Evolutionary conservation across 2,329 filamentous ascomycete genomes (phyloP), one percentile per base, ranked within the genome.

Genomic region (Aspergillus candidus): DNA sequence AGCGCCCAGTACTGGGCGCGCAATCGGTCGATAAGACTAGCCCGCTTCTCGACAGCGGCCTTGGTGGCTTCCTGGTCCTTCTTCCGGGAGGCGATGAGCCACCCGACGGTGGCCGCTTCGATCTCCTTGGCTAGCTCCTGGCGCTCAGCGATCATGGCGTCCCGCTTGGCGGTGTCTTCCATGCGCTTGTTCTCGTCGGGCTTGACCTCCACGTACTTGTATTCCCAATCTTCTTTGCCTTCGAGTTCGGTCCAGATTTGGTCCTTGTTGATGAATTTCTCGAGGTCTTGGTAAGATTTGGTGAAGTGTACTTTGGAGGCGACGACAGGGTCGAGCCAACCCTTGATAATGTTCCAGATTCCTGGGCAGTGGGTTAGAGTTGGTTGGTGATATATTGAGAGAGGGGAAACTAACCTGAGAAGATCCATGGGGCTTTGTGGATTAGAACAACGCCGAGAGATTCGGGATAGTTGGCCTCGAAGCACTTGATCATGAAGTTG

Each of bases 401-500:
- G 22, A 32, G 34, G 14, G 15, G 14, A 29, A 13, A 67, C 74
- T 43, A 67, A 84, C 87, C 84, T 73, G 94, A 90, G 72, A 98
- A 98, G 36, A 98, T 73, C 93, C 93, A 98, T 3, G 93, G 93
- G 0, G 93, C 83, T 66, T 95, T 95, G 74, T 98, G 93, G 32
- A 98, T 88, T 36, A 97, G 78, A 3, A 97, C 88, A 2, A 85
- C 78, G 22, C 91, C 93, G 1, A 98, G 76, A 38, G 82, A 91
- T 67, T 98, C 93, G 1, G 93, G 93, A 58, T 97, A 98, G 65
- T 98, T 97, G 48, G 93, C 93, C 71, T 98, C 93, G 62, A 98
- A 98, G 67, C 90, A 95, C 68, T 95, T 94, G 68, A 98, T 96
- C 85, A 98, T 96, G 71, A 97, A 98, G 61, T 95, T 98, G 45